A percentile compares a stretch with the other conserved stretches of the same genome.
phyloP scores from a whole-genome alignment of 177 flowering plant species.

The Telopea speciosissima region DNA sequence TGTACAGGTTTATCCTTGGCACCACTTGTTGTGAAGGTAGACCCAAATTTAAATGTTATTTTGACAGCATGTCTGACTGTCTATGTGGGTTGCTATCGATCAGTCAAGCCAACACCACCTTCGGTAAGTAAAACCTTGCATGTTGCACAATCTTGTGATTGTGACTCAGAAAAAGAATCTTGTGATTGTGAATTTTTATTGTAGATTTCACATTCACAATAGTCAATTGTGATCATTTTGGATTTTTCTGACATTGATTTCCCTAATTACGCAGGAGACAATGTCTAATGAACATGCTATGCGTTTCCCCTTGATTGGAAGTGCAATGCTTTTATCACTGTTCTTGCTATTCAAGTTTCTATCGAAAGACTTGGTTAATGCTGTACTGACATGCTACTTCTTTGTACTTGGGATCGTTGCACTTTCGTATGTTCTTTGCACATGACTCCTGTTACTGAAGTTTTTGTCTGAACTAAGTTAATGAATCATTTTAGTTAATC shows the following conservation, averaged over 20 bases:
- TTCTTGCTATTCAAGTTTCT: conserved; percentile 94
- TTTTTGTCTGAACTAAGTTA: neutral
- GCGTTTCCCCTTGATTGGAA: conserved; percentile 97
- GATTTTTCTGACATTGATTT: neutral
- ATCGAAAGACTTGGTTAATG: conserved; percentile 95
- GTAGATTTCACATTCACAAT: neutral
- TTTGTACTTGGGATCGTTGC: conserved; percentile 91
- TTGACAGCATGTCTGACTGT: conserved; percentile 91
- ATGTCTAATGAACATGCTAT: conserved; percentile 98
- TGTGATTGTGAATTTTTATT: neutral
- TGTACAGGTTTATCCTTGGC: conserved; percentile 78
- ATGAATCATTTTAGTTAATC: neutral
- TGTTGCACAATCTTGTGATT: neutral
- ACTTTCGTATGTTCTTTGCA: conserved; percentile 72
- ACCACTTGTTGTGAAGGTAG: conserved; percentile 77
- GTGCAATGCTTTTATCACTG: conserved; percentile 92
- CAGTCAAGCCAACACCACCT: conserved; percentile 96
- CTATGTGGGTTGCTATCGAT: conserved; percentile 89
- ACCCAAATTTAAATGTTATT: conserved; percentile 91
- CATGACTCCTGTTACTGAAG: conserved; percentile 5
- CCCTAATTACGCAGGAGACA: conserved; percentile 57
- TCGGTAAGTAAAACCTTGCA: conserved; percentile 44
- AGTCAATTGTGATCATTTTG: neutral
- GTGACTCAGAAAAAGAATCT: neutral
- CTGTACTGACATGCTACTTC: conserved; percentile 91